Conservation (phyloP, 495 filamentous ascomycete species). For the Penicillium psychrofluorescens region DNA sequence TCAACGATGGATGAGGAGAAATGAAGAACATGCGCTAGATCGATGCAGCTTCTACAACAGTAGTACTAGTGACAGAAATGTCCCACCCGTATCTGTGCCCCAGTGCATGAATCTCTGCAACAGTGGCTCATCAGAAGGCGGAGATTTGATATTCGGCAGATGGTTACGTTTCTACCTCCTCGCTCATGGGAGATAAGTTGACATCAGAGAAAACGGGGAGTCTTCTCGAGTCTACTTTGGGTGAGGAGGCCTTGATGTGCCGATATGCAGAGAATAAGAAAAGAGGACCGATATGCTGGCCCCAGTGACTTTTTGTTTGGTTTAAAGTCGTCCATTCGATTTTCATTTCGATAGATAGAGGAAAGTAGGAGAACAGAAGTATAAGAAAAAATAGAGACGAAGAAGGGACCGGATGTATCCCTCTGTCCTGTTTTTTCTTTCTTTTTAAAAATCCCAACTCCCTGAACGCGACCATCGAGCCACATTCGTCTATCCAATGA, state of each 20-base stretch:
- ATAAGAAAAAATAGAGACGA: constrained; percentile 13
- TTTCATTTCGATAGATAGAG: constrained; percentile 24
- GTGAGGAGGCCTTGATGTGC: constrained; percentile 39
- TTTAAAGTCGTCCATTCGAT: constrained; percentile 28
- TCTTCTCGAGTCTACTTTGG: constrained; percentile 17
- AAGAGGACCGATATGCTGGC: not conserved
- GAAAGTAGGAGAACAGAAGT: constrained; percentile 20
- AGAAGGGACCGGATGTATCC: constrained; percentile 17
- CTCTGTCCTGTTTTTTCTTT: constrained; percentile 11
- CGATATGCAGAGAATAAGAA: constrained; percentile 10
- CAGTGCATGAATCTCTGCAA: constrained; percentile 58
- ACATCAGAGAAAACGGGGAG: constrained; percentile 13
- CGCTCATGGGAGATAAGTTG: constrained; percentile 26
- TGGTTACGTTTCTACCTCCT: constrained; percentile 31
- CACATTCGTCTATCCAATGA: constrained; percentile 14
- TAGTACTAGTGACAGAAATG: constrained; percentile 32
- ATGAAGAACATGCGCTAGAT: constrained; percentile 5
- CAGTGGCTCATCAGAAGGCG: constrained; percentile 87
- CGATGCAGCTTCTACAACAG: too few relatives aligned
- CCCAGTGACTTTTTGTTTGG: not conserved
- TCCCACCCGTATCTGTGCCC: constrained; percentile 97
- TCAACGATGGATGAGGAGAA: constrained; percentile 18
- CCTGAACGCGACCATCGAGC: constrained; percentile 26
- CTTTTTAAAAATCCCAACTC: constrained; percentile 14
- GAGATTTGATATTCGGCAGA: constrained; percentile 32